Conservation (phyloP, 2,329 filamentous ascomycete species). For the Aspergillus clavatus region DNA sequence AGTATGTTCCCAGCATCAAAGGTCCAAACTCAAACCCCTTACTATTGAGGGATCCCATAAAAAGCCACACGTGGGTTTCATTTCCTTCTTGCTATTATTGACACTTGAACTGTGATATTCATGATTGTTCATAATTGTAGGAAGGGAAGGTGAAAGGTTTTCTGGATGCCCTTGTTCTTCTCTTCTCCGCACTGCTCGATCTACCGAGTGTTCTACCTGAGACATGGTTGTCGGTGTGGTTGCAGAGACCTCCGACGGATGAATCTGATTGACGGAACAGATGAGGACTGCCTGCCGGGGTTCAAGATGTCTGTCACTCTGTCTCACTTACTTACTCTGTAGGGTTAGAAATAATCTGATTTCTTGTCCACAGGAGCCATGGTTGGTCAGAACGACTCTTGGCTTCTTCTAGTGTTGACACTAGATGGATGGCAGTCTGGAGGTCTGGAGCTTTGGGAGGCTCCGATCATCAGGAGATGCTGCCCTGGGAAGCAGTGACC, state of each 20-base stretch:
- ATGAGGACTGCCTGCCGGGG: slow-evolving; percentile 6
- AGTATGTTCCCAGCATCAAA: too few relatives aligned
- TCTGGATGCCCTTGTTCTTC: too few relatives aligned
- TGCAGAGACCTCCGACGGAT: slow-evolving; percentile 5
- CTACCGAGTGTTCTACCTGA: background rate
- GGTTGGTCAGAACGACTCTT: slow-evolving; percentile 12
- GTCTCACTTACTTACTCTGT: slow-evolving; percentile 2
- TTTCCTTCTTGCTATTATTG: too few relatives aligned
- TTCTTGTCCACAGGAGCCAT: too few relatives aligned
- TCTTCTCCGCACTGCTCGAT: too few relatives aligned
- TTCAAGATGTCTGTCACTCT: slow-evolving; percentile 13
- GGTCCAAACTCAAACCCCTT: background rate
- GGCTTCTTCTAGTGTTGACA: slow-evolving; percentile 20
- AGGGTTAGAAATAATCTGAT: background rate
- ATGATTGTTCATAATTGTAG: too few relatives aligned
- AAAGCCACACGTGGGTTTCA: too few relatives aligned
- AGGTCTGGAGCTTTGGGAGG: background rate
- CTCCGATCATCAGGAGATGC: too few relatives aligned
- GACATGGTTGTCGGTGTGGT: slow-evolving; percentile 13
- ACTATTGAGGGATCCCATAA: too few relatives aligned
- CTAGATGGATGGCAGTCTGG: background rate
- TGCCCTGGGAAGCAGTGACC: too few relatives aligned
- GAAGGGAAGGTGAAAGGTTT: too few relatives aligned
- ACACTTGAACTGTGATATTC: too few relatives aligned
- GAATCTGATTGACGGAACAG: background rate